A percentile compares a stretch with the other conserved stretches of the same genome.
Evolutionary conservation across 768 basidiomycete species (phyloP).

Genomic region (Boletus subparvulus): DNA sequence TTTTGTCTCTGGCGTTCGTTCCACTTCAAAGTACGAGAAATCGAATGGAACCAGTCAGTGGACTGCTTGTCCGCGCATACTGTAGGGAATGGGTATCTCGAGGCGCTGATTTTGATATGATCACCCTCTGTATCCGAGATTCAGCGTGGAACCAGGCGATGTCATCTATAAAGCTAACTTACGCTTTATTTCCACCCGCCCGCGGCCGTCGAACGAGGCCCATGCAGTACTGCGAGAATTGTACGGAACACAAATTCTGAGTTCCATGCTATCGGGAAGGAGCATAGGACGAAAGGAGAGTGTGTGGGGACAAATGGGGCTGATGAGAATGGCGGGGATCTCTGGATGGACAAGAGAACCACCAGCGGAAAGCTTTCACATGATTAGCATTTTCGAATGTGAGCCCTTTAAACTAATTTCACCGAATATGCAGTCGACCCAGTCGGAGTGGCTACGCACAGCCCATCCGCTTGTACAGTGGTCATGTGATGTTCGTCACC

Average conservation of each 20-base stretch:
- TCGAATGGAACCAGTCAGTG: slow-evolving; percentile 98
- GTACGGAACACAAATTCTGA: slow-evolving; percentile 98
- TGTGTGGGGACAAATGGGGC: slow-evolving; percentile 97
- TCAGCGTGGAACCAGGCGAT: slow-evolving; percentile 6
- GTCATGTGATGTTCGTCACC: slow-evolving; percentile 99
- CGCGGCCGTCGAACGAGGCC: slow-evolving; percentile 98
- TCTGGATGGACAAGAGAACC: slow-evolving; percentile 98
- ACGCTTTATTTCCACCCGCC: slow-evolving; percentile 95
- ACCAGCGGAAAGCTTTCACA: slow-evolving; percentile 79
- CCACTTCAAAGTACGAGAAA: slow-evolving; percentile 96
- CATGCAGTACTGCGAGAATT: slow-evolving; percentile 98
- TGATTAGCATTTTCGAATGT: slow-evolving; percentile 6
- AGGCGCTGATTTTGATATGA: slow-evolving; percentile 97
- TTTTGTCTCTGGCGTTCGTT: slow-evolving; percentile 99
- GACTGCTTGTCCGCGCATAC: slow-evolving; percentile 98
- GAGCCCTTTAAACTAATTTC: slow-evolving; percentile 23
- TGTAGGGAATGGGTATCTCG: slow-evolving; percentile 97
- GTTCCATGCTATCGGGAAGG: slow-evolving; percentile 96
- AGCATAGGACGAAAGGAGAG: slow-evolving; percentile 99
- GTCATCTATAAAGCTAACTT: slow-evolving; percentile 32
- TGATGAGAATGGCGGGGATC: slow-evolving; percentile 94
- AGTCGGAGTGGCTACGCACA: slow-evolving; percentile 93
- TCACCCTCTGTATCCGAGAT: slow-evolving; percentile 76
- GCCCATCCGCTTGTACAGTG: slow-evolving; percentile 96
- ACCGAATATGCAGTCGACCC: slow-evolving; percentile 99